Conservation (phyloP, 2,329 filamentous ascomycete species). For the Paraphoma chrysanthemicola region DNA sequence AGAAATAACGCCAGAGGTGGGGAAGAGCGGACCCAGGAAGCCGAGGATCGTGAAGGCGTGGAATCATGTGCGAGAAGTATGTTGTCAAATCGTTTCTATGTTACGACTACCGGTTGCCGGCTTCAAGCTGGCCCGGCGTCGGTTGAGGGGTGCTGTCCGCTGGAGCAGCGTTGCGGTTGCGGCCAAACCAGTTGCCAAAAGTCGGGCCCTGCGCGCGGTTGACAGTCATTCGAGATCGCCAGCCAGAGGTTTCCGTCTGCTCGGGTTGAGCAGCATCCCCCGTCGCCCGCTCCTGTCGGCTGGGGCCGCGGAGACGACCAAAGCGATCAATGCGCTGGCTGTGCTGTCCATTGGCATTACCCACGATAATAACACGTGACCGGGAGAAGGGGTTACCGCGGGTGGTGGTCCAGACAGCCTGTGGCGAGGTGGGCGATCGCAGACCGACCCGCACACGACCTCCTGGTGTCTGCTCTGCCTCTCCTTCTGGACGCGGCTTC, state of each 20-base stretch:
- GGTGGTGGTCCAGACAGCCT: slow-evolving; percentile 39
- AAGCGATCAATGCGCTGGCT: slow-evolving; percentile 22
- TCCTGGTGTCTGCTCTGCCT: slow-evolving; percentile 37
- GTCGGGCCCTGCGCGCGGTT: slow-evolving; percentile 22
- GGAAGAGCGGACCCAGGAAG: neutral
- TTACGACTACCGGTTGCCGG: slow-evolving; percentile 37
- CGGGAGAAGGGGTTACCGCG: slow-evolving; percentile 42
- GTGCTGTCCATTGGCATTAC: slow-evolving; percentile 14
- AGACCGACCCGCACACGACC: slow-evolving; percentile 40
- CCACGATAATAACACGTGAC: slow-evolving; percentile 39
- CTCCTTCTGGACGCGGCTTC: slow-evolving; percentile 76
- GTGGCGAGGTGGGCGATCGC: slow-evolving; percentile 40
- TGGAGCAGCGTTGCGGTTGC: slow-evolving; percentile 28
- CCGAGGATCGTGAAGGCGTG: slow-evolving; percentile 1
- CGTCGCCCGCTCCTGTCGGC: slow-evolving; percentile 28
- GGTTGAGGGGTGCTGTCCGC: slow-evolving; percentile 28
- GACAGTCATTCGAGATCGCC: slow-evolving; percentile 30
- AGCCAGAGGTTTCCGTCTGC: slow-evolving; percentile 18
- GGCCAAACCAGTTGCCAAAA: slow-evolving; percentile 38
- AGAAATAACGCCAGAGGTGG: neutral
- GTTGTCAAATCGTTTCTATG: neutral
- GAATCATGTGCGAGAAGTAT: slow-evolving; percentile 1
- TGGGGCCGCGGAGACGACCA: slow-evolving; percentile 32
- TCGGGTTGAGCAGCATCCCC: slow-evolving; percentile 6
- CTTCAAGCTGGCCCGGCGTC: slow-evolving; percentile 47